Base-by-base conservation (phyloP, 2,329 filamentous ascomycete species). In the Aspergillus tamarii region DNA sequence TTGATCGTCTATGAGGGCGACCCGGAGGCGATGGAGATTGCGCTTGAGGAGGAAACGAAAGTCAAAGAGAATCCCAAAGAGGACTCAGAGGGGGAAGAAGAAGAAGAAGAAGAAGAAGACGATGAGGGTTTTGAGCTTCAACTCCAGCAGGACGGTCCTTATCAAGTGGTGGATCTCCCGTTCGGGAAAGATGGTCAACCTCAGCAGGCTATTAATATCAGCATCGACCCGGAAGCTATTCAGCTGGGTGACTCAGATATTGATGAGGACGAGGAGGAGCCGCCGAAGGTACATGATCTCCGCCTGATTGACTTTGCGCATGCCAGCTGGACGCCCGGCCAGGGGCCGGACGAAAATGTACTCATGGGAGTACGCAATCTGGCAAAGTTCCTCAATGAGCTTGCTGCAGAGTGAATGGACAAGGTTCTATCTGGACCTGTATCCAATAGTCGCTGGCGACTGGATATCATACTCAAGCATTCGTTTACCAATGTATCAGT, bases 281-380 rank as follows among this genome's bases (percentile, higher is more conserved):
- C 77, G 12, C 90, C 90, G 0, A 89, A 89, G 70, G 87, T 96
- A 50, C 92, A 90, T 72, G 86, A 88, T 14, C 84, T 97, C 57
- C 95, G 94, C 74, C 84, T 99, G 67, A 99, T 99, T 70, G 95
- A 99, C 77, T 99, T 99, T 84, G 95, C 95, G 1, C 95, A 99
- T 78, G 95, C 95, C 12, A 81, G 84, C 57, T 98, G 91, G 89
- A 90, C 88, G 1, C 91, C 92, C 0, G 92, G 93, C 1, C 80
- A 90, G 71, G 94, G 94, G 0, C 90, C 91, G 0, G 95, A 99
- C 76, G 90, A 96, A 79, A 98, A 98, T 73, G 82, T 86, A 16
- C 82, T 97, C 36, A 82, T 82, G 41, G 94, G 94, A 0, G 87
- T 97, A 66, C 84, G 88, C 73, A 94, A 85, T 74, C 81, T 94